Conservation (phyloP, 441 rosid genomes). For the Theobroma grandiflorum region DNA sequence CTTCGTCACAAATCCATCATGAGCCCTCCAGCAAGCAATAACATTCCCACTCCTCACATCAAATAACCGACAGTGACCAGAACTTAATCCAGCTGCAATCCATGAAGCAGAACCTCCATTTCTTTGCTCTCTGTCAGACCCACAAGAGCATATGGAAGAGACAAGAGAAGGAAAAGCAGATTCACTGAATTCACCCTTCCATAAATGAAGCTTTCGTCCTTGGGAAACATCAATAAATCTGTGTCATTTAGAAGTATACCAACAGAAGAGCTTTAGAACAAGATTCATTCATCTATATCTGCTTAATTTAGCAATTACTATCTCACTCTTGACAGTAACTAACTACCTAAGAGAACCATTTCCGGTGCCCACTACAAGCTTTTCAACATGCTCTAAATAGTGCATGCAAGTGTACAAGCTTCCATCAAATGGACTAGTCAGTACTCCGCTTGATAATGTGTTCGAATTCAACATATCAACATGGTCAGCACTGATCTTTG, state of each 20-base stretch:
- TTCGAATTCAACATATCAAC: constrained; percentile 60
- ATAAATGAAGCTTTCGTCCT: constrained; percentile 84
- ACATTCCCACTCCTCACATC: constrained; percentile 77
- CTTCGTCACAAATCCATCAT: constrained; percentile 91
- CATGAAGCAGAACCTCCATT: constrained; percentile 64
- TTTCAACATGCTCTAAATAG: constrained; percentile 65
- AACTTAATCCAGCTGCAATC: constrained; percentile 91
- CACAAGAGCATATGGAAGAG: constrained; percentile 83
- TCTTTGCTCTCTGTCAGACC: constrained; percentile 58
- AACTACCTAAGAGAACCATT: constrained; percentile 87
- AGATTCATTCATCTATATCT: constrained; percentile 17
- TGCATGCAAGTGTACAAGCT: constrained; percentile 92
- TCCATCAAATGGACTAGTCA: constrained; percentile 73
- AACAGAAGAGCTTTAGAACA: constrained; percentile 25
- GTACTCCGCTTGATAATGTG: constrained; percentile 73
- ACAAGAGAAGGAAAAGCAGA: constrained; percentile 82
- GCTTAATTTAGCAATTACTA: constrained; percentile 24
- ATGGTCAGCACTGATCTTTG: constrained; percentile 60
- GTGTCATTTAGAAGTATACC: constrained; percentile 19
- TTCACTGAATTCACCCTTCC: constrained; percentile 85
- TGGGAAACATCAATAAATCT: constrained; percentile 79
- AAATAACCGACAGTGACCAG: constrained; percentile 88
- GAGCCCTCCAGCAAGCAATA: constrained; percentile 88
- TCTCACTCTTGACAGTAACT: constrained; percentile 27
- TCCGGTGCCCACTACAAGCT: constrained; percentile 86